Base-by-base conservation (phyloP, 2,329 filamentous ascomycete genomes). In the Penicillium fuscoglaucum region DNA sequence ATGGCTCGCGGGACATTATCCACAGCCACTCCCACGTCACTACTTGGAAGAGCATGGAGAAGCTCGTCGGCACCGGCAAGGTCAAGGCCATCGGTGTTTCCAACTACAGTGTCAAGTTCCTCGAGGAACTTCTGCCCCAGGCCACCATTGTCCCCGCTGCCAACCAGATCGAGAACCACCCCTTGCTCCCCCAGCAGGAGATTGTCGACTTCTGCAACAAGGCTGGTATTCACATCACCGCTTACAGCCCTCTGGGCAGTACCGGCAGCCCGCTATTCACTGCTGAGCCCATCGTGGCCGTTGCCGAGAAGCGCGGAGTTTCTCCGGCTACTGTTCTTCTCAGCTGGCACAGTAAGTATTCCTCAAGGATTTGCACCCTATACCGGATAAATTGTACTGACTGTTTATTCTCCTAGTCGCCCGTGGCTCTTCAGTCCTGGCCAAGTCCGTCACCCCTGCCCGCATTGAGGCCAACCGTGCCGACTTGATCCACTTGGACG, bases 101-200 rank as follows among this genome's bases (percentile, higher is more conserved):
- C 61, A 87, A 87, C 76, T 87, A 81, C 73, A 83, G 80, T 35
- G 74, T 79, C 41, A 67, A 74, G n/a, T 80, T 80, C 49, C 80
- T 87, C 37, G 76, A 86, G 66, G 72, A 82, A 55, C 76, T 87
- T 21, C 75, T 84, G 26, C 63, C 74, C 70, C 84, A 85, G 6
- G 86, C 87, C 51, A 83, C 82, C 65, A 72, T 89, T 60, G 71
- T 79, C 3, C 90, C 90, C 0, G 86, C 84, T 7, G 83, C 90
- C 61, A 93, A 93, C 78, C 90, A 95, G 80, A 89, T 93, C 69
- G 90, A 93, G 78, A 87, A 84, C 69, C 89, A 95, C 74, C 89
- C 90, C 0, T 90, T 91, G 46, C 74, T 85, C 15, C 83, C 81
- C 37, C 84, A 86, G 65, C 72, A 78, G 57, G 79, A 82, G 54